phyloP scores from a whole-genome alignment of 2,329 filamentous ascomycete genomes.

The Dendryphion nanum region DNA sequence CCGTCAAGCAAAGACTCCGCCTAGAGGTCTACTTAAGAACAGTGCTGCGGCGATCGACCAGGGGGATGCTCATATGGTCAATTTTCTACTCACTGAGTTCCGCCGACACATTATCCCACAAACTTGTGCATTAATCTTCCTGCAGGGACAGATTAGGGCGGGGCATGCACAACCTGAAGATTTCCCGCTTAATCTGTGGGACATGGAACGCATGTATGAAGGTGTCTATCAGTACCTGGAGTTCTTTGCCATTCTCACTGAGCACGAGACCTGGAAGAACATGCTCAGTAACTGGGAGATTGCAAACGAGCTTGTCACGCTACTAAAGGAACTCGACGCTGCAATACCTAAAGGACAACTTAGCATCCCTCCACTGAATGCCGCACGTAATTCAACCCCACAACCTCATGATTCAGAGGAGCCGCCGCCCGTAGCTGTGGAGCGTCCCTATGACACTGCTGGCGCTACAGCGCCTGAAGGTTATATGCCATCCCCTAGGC shows the following conservation, averaged over 20 bases:
- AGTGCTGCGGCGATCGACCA: slow-evolving; percentile 52
- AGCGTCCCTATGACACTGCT: slow-evolving; percentile 62
- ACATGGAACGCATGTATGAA: slow-evolving; percentile 96
- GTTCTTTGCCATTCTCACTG: slow-evolving; percentile 85
- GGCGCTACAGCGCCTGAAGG: slow-evolving; percentile 45
- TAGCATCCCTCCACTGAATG: slow-evolving; percentile 58
- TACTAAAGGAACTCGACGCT: slow-evolving; percentile 83
- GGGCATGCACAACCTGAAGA: slow-evolving; percentile 75
- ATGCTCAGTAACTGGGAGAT: slow-evolving; percentile 91
- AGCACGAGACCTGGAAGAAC: slow-evolving; percentile 77
- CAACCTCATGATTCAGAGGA: slow-evolving; percentile 19
- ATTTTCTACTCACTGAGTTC: slow-evolving; percentile 92
- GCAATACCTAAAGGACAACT: slow-evolving; percentile 69
- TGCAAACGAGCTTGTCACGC: slow-evolving; percentile 80
- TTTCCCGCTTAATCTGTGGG: slow-evolving; percentile 93
- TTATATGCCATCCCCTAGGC: slow-evolving; percentile 45
- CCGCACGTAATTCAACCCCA: slow-evolving; percentile 30
- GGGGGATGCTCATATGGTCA: slow-evolving; percentile 66
- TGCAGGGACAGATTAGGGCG: slow-evolving; percentile 85
- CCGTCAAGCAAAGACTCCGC: slow-evolving; percentile 42
- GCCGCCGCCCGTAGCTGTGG: slow-evolving; percentile 50
- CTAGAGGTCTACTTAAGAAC: slow-evolving; percentile 45
- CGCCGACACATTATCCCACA: slow-evolving; percentile 90
- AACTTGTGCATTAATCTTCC: slow-evolving; percentile 88
- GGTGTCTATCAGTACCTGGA: slow-evolving; percentile 92